These are phyloP conservation scores for Starmerella stigmatis DNA, from an alignment of 805 yeast genomes.

Conservation along the genomic window DNA sequence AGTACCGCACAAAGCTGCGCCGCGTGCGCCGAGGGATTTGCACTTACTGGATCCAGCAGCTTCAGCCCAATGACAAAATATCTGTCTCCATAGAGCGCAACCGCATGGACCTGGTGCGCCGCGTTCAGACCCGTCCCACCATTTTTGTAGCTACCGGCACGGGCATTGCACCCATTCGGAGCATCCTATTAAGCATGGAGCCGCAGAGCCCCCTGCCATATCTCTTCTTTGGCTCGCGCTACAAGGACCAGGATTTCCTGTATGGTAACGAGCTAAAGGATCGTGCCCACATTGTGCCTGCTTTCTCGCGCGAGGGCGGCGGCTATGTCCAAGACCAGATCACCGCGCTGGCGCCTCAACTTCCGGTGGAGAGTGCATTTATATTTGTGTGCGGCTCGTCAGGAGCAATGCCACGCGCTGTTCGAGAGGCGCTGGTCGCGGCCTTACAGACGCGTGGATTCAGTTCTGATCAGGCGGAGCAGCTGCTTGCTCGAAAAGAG, in stretches of 20 bases:
- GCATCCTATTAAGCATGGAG: constrained; percentile 36
- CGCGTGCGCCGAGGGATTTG: constrained; percentile 72
- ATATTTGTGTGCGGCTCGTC: constrained; percentile 86
- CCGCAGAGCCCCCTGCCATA: constrained; percentile 17
- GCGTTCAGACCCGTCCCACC: constrained; percentile 27
- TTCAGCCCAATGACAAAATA: constrained; percentile 41
- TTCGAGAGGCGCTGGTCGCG: constrained; percentile 64
- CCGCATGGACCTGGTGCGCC: constrained; percentile 31
- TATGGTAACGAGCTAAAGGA: constrained; percentile 43
- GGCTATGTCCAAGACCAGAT: constrained; percentile 74
- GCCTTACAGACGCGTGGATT: constrained; percentile 34
- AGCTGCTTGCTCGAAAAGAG: constrained; percentile 47
- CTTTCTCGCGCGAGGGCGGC: constrained; percentile 38
- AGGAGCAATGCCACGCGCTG: constrained; percentile 87
- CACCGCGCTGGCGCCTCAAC: constrained; percentile 37
- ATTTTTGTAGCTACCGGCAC: constrained; percentile 88
- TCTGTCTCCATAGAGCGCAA: constrained; percentile 24
- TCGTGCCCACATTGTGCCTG: constrained; percentile 31
- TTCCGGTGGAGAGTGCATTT: constrained; percentile 51
- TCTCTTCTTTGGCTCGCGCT: constrained; percentile 69
- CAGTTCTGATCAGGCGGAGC: constrained; percentile 33
- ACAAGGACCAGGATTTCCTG: constrained; percentile 52
- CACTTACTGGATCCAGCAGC: constrained; percentile 56
- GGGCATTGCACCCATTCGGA: constrained; percentile 88
- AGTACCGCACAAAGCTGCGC: constrained; percentile 71